Conservation (phyloP, 2,329 filamentous ascomycete genomes). For the Rhexocercosporidium sp. region DNA sequence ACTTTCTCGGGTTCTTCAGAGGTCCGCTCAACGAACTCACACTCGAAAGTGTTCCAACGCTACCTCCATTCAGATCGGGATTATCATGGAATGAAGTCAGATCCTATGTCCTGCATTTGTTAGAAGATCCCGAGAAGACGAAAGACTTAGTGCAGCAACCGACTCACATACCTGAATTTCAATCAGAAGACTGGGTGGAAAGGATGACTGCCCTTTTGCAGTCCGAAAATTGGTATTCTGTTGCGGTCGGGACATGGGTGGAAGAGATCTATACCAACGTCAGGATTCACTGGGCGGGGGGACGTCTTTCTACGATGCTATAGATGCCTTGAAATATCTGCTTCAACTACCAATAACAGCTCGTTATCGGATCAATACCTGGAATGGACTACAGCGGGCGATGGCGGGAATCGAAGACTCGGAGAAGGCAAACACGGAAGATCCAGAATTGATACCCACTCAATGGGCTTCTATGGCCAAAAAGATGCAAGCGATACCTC, state of each 20-base stretch:
- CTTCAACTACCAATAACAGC: not conserved
- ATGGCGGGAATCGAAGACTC: not conserved
- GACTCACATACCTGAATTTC: not conserved
- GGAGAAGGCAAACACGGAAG: not conserved
- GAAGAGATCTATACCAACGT: not conserved
- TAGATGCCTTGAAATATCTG: not conserved
- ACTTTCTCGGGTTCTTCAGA: not conserved
- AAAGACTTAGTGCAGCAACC: not conserved
- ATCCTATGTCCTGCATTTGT: not conserved
- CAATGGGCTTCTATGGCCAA: not conserved
- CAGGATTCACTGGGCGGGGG: not conserved
- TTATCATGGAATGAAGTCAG: not conserved
- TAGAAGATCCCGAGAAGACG: not conserved
- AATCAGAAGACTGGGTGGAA: not conserved
- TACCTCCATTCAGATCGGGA: not conserved
- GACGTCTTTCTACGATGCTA: not conserved
- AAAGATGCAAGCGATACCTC: not conserved
- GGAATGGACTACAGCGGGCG: not conserved
- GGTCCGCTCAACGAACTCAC: not conserved
- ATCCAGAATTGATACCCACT: not conserved
- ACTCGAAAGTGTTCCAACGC: not conserved
- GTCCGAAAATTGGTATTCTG: slow-evolving; percentile 2
- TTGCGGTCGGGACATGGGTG: not conserved
- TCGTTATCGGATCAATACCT: not conserved
- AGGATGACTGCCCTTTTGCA: not conserved